Evolutionary conservation across 805 yeast genomes (phyloP), one percentile per base, ranked within the genome.

Genomic region (Kodamaea kaohsiungensis): DNA sequence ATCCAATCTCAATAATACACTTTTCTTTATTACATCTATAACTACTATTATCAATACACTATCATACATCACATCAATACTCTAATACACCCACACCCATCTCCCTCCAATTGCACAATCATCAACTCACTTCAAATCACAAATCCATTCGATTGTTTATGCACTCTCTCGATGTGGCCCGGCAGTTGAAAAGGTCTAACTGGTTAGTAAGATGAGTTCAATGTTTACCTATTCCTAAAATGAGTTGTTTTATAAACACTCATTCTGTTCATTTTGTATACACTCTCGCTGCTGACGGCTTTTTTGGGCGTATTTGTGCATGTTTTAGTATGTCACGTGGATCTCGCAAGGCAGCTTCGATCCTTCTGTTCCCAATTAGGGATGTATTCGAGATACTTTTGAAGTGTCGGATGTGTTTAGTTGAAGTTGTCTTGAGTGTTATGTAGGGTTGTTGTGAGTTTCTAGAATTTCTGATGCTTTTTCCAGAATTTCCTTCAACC

Each of bases 161-260:
- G 35, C 35, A 30, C 13, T 5, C 35, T 30, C 35, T 30, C 35
- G 35, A 30, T 30, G 35, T 30, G 10, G 35, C 35, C 35, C 35
- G 35, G 35, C 35, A 30, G 35, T 30, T 30, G 25, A 30, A 30
- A 8, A 30, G 35, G 35, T 30, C 35, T 30, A 30, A 30, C 35
- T 30, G 35, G 35, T 12, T 17, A 40, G 25, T 40, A 13, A 40
- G 45, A 40, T 40, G 45, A 40, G 45, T 16, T 15, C 10, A 22
- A 7, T 58, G 53, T 58, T 58, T 53, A 49, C 38, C 15, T 55
- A 52, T 58, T 55, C 22, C 61, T 59, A 43, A 13, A 56, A 49
- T 15, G 42, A 56, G 56, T 16, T 43, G 45, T 42, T 51, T 48
- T 48, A 53, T 49, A 53, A 57, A 57, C 56, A 57, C 17, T 35